These are phyloP conservation scores for Glarea lozoyensis DNA, from an alignment of 495 filamentous ascomycete species.

Conservation along the genomic window DNA sequence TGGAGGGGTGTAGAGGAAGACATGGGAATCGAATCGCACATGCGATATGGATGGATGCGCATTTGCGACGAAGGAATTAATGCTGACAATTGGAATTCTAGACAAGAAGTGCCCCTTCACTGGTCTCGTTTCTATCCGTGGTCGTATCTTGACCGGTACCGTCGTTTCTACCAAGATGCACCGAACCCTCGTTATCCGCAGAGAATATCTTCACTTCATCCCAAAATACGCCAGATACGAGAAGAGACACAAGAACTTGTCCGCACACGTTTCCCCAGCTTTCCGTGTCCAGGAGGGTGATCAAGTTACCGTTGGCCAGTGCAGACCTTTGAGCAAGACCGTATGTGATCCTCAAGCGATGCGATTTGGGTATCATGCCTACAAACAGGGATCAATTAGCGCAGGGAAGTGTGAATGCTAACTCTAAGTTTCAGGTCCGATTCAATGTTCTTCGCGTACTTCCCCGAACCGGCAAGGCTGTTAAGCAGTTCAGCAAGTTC, in stretches of 20 bases:
- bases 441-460: constrained; percentile 99
- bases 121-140: constrained; percentile 94
- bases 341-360: constrained; percentile 57
- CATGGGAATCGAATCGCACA: no score
- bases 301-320: constrained; percentile 97
- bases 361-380: no score
- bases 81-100: constrained; percentile 33
- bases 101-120: constrained; percentile 99
- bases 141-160: constrained; percentile 97
- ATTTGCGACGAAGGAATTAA: constrained; percentile 1
- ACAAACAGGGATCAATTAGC: no score
- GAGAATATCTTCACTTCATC: constrained; percentile 99
- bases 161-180: constrained; percentile 99
- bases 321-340: constrained; percentile 96
- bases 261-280: constrained; percentile 95
- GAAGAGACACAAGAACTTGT: constrained; percentile 99
- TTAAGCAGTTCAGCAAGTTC: constrained; percentile 98
- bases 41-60: neutral
- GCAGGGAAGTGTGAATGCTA: no score
- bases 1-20: neutral
- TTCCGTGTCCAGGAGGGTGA: constrained; percentile 99
- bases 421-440: constrained; percentile 73
- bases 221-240: constrained; percentile 99
- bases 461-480: constrained; percentile 88
- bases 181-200: constrained; percentile 96